phyloP scores from a whole-genome alignment of 495 filamentous ascomycete species.

The Podospora tetraspora region DNA sequence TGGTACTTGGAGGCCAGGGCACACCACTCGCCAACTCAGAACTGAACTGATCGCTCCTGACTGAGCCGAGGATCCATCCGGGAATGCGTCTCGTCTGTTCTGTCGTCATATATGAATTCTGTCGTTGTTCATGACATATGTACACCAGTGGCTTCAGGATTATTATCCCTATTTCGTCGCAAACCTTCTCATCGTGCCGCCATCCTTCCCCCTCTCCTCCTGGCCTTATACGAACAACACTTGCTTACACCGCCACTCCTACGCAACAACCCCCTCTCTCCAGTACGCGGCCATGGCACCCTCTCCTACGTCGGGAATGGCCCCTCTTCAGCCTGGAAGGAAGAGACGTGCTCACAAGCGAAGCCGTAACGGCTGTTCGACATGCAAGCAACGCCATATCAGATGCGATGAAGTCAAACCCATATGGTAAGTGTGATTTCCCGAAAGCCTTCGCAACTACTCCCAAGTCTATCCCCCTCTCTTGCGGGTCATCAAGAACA shows the following conservation, averaged over 20 bases:
- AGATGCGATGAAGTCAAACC: slow-evolving; percentile 74
- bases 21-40: not conserved
- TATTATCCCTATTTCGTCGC: not conserved
- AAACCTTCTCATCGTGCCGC: not conserved
- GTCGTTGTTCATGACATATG: not conserved
- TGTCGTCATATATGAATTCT: not conserved
- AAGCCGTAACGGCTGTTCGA: slow-evolving; percentile 65
- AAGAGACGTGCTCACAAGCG: slow-evolving; percentile 29
- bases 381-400: slow-evolving; percentile 74
- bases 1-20: not conserved
- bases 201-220: not conserved
- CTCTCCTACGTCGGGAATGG: not conserved
- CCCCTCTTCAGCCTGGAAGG: slow-evolving; percentile 14
- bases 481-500: not conserved
- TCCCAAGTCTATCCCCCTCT: not conserved
- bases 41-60: not conserved
- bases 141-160: not conserved
- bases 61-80: not conserved
- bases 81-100: not conserved
- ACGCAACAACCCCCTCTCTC: not conserved
- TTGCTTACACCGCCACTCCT: not conserved
- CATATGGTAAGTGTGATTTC: slow-evolving; percentile 55
- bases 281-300: not conserved
- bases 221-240: not conserved
- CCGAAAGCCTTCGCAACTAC: too few relatives aligned